Percentiles rank a stretch among this genome's conserved stretches.
phyloP scores from a whole-genome alignment of 192 early-diverging fungal species.

The Diversispora epigaea region DNA sequence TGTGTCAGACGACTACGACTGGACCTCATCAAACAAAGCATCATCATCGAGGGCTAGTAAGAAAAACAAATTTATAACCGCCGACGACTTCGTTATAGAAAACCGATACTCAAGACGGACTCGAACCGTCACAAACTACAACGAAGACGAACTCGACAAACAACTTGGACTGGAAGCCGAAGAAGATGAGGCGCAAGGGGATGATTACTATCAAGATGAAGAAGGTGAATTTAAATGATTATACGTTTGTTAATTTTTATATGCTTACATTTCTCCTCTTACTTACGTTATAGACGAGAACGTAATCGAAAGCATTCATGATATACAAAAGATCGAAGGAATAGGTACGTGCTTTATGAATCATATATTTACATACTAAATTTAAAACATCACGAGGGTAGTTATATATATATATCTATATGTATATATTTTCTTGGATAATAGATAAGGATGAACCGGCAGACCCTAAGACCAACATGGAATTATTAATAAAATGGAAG shows the following conservation, averaged over 20 bases:
- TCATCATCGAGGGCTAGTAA: slow-evolving; percentile 30
- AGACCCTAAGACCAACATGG: slow-evolving; percentile 56
- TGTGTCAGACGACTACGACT: background rate
- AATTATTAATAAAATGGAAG: slow-evolving; percentile 96
- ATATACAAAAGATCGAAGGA: slow-evolving; percentile 42
- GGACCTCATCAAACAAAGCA: background rate
- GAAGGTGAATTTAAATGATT: background rate
- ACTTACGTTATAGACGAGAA: slow-evolving; percentile 47
- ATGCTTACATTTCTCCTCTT: background rate
- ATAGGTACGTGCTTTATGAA: slow-evolving; percentile 36
- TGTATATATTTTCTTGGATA: background rate
- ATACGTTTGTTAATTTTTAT: background rate
- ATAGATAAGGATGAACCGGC: slow-evolving; percentile 42
- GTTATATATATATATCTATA: background rate
- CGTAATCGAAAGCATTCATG: slow-evolving; percentile 58
- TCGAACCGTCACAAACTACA: slow-evolving; percentile 39
- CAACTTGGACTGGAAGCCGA: slow-evolving; percentile 36
- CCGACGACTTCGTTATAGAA: background rate
- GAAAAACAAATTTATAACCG: slow-evolving; percentile 17
- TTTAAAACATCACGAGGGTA: slow-evolving; percentile 12
- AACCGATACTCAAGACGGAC: slow-evolving; percentile 43
- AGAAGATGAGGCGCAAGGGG: slow-evolving; percentile 21
- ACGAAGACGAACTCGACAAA: slow-evolving; percentile 46
- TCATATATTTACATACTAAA: background rate
- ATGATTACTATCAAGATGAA: slow-evolving; percentile 11